Evolutionary conservation across 768 basidiomycete genomes (phyloP).

Genomic region (Hygrophoropsis aurantiaca): DNA sequence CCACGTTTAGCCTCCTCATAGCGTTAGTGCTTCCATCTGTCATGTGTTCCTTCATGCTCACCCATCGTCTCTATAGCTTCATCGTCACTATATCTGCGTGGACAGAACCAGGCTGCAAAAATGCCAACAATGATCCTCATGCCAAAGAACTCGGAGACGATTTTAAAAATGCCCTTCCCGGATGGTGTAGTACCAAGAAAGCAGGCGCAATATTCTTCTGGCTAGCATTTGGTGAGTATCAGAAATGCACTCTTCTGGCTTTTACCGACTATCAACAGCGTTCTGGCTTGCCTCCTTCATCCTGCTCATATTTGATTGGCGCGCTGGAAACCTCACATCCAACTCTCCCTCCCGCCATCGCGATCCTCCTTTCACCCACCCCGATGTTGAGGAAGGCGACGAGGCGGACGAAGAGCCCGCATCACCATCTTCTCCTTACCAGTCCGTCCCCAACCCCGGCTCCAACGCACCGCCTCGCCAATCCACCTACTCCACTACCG

Average conservation of each 20-base stretch:
- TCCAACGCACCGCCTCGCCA: conserved; percentile 29
- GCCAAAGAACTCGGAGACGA: conserved; percentile 57
- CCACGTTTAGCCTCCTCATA: conserved; percentile 66
- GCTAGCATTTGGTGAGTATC: conserved; percentile 68
- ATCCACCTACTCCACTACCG: conserved; percentile 18
- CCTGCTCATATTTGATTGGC: conserved; percentile 74
- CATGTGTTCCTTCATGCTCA: conserved; percentile 4
- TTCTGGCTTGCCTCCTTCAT: conserved; percentile 74
- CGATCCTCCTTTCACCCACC: conserved; percentile 78
- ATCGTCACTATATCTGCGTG: conserved; percentile 81
- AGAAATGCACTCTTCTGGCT: background rate
- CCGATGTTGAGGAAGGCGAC: conserved; percentile 48
- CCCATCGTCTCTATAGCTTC: conserved; percentile 45
- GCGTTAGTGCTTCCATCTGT: conserved; percentile 53
- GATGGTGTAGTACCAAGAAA: conserved; percentile 93
- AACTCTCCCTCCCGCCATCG: conserved; percentile 40
- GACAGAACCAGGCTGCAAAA: conserved; percentile 88
- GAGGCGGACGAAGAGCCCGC: conserved; percentile 56
- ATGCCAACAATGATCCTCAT: conserved; percentile 79
- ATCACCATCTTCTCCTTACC: conserved; percentile 44
- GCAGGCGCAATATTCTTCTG: conserved; percentile 90
- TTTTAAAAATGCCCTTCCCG: conserved; percentile 66
- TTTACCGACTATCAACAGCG: conserved; percentile 36
- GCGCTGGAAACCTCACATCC: conserved; percentile 53
- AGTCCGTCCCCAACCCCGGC: conserved; percentile 38